A percentile compares a stretch with the other conserved stretches of the same genome.
These are phyloP conservation scores for Mortierella sp. DNA, from an alignment of 371 early-diverging fungal genomes.

Conservation along the genomic window DNA sequence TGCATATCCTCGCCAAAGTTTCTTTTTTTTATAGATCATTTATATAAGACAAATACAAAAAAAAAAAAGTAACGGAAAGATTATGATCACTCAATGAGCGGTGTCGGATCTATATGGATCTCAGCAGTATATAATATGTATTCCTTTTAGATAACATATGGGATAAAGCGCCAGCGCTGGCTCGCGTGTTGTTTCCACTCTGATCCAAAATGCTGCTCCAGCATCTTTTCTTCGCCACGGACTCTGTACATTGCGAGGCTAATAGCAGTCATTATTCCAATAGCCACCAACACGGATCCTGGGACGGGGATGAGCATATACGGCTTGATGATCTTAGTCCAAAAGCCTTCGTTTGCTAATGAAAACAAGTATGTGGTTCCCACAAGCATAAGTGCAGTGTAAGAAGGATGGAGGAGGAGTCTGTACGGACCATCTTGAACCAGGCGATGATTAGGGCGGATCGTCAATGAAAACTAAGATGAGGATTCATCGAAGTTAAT, in stretches of 20 bases:
- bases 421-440: constrained; percentile 43
- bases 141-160: constrained; percentile 13
- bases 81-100: too few relatives aligned
- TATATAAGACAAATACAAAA: not conserved
- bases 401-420: constrained; percentile 46
- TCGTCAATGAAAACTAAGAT: constrained; percentile 31
- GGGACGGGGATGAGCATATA: constrained; percentile 30
- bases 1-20: not conserved
- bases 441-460: constrained; percentile 37
- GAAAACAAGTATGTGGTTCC: constrained; percentile 30
- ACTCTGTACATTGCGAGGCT: constrained; percentile 23
- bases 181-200: constrained; percentile 34
- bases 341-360: constrained; percentile 30
- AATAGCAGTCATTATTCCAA: constrained; percentile 14
- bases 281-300: constrained; percentile 6
- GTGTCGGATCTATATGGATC: too few relatives aligned
- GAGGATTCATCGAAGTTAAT: not conserved
- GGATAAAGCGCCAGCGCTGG: constrained; percentile 45
- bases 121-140: not conserved
- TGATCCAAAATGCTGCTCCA: constrained; percentile 39
- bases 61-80: not conserved
- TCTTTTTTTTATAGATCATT: not conserved
- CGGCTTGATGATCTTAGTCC: constrained; percentile 33
- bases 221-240: constrained; percentile 45
- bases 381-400: constrained; percentile 35